Evolutionary conservation across 2,329 filamentous ascomycete genomes (phyloP).

Genomic region (Scleromitrula shiraiana): DNA sequence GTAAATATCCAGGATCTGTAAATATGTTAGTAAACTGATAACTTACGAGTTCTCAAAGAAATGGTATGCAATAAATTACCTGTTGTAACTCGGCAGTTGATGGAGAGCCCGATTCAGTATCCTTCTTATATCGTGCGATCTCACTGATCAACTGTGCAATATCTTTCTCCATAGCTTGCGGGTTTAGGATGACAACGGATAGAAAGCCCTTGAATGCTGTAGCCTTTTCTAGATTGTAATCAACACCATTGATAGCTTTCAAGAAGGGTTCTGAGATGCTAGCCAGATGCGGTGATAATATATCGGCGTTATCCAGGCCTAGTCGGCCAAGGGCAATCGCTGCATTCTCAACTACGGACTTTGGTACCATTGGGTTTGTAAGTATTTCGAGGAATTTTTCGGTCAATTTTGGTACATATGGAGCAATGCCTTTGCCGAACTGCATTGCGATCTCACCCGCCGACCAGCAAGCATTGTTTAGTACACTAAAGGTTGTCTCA

Average conservation of each 20-base stretch:
- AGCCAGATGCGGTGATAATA: constrained; percentile 69
- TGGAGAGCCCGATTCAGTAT: constrained; percentile 42
- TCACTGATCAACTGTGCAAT: constrained; percentile 74
- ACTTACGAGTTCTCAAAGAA: constrained; percentile 17
- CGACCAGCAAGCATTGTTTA: constrained; percentile 98
- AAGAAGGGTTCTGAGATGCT: constrained; percentile 80
- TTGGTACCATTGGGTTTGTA: constrained; percentile 74
- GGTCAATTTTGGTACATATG: constrained; percentile 70
- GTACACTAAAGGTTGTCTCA: constrained; percentile 79
- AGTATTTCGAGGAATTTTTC: constrained; percentile 74
- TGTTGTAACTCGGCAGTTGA: constrained; percentile 26
- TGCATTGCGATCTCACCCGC: constrained; percentile 85
- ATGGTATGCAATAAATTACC: constrained; percentile 18
- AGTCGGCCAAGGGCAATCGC: constrained; percentile 86
- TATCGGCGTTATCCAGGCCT: constrained; percentile 68
- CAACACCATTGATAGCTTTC: constrained; percentile 71
- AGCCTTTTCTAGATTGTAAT: constrained; percentile 87
- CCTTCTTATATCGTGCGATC: constrained; percentile 67
- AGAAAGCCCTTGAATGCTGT: constrained; percentile 90
- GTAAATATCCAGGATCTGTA: constrained; percentile 43
- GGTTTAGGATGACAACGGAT: constrained; percentile 75
- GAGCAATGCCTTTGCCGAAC: constrained; percentile 64
- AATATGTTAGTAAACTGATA: constrained; percentile 16
- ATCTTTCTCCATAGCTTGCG: constrained; percentile 82
- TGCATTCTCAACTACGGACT: constrained; percentile 85